Evolutionary conservation across 2,329 filamentous ascomycete species (phyloP), one percentile per base, ranked within the genome.

Genomic region (Alternaria gaisen): DNA sequence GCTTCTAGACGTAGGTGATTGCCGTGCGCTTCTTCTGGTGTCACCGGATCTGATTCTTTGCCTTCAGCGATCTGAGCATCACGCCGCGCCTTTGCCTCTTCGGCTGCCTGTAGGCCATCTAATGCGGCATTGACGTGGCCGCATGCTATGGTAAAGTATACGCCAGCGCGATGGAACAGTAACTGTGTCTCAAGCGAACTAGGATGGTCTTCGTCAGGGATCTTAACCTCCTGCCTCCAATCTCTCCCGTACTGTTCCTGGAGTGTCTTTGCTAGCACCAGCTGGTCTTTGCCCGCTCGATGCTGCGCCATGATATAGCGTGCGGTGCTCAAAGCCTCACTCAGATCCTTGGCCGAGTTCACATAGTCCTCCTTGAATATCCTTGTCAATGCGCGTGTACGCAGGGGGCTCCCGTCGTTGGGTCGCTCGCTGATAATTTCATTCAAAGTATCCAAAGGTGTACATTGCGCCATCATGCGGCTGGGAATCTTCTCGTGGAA

Each of bases 401-500:
- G 85, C 68, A 91, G 79, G 1, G 89, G 87, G 63, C 91, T 88
- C 1, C 84, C 86, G 48, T 93, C 89, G 44, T 82, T 83, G 1
- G 90, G 88, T 20, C 86, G 80, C 41, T 87, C 85, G 12, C 82
- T 80, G 60, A 94, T 89, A 57, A 94, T 87, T 38, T 91, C 86
- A 73, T 89, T 83, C 65, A 96, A 77, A 4, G 88, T 84, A 53
- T 86, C 81, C 58, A 94, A 78, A 63, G 87, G 89, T 9, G 91
- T 94, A 69, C 86, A 89, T 70, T 92, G 87, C 36, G 88, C 90
- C 75, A 95, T 82, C 74, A 90, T 88, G 42, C 90, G 83, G 41
- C 88, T 91, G 1, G 91, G 90, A 26, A 95, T 94, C 85, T 94
- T 95, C 79, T 96, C 91, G 79, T 94, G 91, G 77, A 96, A 96